A percentile compares a stretch with the other conserved stretches of the same genome.
Evolutionary conservation across 2,329 filamentous ascomycete genomes (phyloP).

Genomic region (Colletotrichum sansevieriae): DNA sequence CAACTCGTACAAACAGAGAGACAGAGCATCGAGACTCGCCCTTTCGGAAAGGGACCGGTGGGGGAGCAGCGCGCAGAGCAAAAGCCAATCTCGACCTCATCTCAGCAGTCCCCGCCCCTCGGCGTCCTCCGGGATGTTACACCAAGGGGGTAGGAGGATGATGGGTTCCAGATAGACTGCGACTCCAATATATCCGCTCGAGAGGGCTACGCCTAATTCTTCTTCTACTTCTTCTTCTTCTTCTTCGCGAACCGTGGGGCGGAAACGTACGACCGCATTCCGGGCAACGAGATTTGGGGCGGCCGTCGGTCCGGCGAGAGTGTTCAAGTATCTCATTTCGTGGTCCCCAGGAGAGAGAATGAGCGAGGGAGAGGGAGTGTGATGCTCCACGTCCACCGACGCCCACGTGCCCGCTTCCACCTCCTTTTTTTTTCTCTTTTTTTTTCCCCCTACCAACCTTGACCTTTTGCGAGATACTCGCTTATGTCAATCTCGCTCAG

Average conservation of each 20-base stretch:
- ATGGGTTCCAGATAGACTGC: slow-evolving; percentile 16
- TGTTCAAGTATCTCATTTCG: slow-evolving; percentile 3
- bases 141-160: slow-evolving; percentile 7
- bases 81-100: slow-evolving; percentile 35
- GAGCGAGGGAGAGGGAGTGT: background rate
- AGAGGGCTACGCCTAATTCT: background rate
- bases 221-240: no score
- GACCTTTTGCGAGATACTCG: background rate
- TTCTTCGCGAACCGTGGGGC: background rate
- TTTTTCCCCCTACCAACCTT: background rate
- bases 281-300: background rate
- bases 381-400: background rate
- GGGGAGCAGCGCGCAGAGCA: background rate
- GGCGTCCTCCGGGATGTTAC: slow-evolving; percentile 27
- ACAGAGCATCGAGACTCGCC: background rate
- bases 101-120: slow-evolving; percentile 10
- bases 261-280: background rate
- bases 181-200: slow-evolving; percentile 7
- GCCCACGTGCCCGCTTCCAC: slow-evolving; percentile 21
- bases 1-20: background rate
- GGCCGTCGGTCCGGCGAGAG: background rate
- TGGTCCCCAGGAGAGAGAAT: background rate
- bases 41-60: background rate
- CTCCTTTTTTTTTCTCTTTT: background rate
- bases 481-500: background rate